Evolutionary conservation across 148 eudicot species (phyloP), one percentile per base, ranked within the genome.

Genomic region (Salicornia ramosissima): DNA sequence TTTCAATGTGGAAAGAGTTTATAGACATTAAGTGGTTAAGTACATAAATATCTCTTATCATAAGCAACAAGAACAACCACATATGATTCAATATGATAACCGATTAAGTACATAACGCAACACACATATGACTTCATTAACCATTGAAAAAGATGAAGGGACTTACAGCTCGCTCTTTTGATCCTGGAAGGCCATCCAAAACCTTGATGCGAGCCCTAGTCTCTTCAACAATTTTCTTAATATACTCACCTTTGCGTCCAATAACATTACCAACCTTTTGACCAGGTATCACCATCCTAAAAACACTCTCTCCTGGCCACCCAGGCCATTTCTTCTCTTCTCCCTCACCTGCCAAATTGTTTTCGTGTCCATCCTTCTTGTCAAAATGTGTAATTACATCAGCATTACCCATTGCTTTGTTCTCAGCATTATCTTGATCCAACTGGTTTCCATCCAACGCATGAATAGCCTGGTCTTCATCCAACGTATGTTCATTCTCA

Each of bases 241-340:
- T 93, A 56, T 78, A 85, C 80, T 93, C 98, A 25, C 98, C 98
- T 82, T 90, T 93, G 55, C 98, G 96, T 34, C 98, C 98, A 78
- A 93, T 93, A 65, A 93, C 84, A 71, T 95, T 81, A n/a, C 98
- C 98, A 75, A 93, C 96, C 69, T 84, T 90, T 40, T 90, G 95
- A 28, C 73, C 87, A 56, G 98, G 98, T 24, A 90, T 88, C 82
- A 93, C 75, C 81, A 93, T 84, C 80, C 98, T 81, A 64, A 90
- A 93, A 29, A 93, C 96, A 75, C 84, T 88, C 79, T 93, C 95
- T 54, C 98, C 98, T 21, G 98, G 98, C 98, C 98, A 93, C 49
- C 98, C 98, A 75, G 98, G 98, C 98, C 98, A 93, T 71, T 79
- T 93, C 70, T 90, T 88, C 65, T 88, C 94, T 67, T 52, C 84